Base-by-base conservation (phyloP, 2,329 filamentous ascomycete genomes). In the Alternaria sp. region DNA sequence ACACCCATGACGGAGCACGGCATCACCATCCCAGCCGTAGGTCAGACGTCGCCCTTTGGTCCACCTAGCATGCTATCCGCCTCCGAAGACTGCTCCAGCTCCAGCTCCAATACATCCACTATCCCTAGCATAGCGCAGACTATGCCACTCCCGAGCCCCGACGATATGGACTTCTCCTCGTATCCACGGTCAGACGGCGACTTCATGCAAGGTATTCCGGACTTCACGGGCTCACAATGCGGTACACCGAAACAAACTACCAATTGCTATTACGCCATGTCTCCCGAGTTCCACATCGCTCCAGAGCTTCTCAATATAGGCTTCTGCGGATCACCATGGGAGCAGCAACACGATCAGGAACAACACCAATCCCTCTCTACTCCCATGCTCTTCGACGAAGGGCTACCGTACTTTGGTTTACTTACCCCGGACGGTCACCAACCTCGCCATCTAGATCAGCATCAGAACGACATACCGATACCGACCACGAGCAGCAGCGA, bases 341-440 rank as follows among this genome's bases (percentile, higher is more conserved):
- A 54, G 12, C 56, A 59, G 12, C 30, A 54, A 18, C 32, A 25
- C 2, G 51, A 54, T 9, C 40, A 45, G 14, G 40, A 43, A 32
- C 49, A 59, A 22, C 18, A 45, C 20, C 28, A 46, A 22, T 12
- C 20, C 2, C 18, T 28, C n/a, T 46, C 56, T 30, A 46, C 48
- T 10, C n/a, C 49, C 16, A 48, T 41, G 32, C 25, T 41, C n/a
- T 41, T 54, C 5, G 25, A 46, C 4, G 50, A 59, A 41, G 49
- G 34, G 25, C 41, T 54, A 3, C 56, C 56, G 3, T 59, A 59
- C 49, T 59, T 48, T 59, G 56, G 50, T 40, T 48, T 59, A 9
- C 50, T 59, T 14, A 59, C 49, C 8, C 56, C 49, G 10, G 49
- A 54, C 2, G 43, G 52, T 12, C 49, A 40, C 14, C 25, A 32